Conservation (phyloP, 2,329 filamentous ascomycete genomes). For the Chaetomium globosum region DNA sequence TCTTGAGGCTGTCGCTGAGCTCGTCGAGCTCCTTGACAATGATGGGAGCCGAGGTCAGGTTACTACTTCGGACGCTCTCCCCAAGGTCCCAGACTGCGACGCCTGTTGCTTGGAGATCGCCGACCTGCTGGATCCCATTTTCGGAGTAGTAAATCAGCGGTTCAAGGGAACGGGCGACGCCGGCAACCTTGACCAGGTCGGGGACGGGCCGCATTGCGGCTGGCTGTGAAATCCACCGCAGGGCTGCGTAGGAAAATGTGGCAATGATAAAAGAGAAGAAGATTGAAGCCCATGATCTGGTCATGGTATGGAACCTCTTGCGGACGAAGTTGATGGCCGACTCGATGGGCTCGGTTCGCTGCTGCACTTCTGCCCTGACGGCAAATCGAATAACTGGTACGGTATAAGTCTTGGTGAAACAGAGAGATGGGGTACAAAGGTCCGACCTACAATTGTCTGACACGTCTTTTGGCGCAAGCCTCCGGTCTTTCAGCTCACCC, state of each 20-base stretch:
- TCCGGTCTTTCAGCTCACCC: conserved; percentile 27
- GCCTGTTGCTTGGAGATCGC: conserved; percentile 85
- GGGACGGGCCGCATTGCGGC: conserved; percentile 68
- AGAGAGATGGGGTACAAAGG: conserved; percentile 23
- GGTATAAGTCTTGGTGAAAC: conserved; percentile 4
- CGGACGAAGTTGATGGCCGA: conserved; percentile 67
- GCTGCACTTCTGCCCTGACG: conserved; percentile 83
- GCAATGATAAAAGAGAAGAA: conserved; percentile 63
- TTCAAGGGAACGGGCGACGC: conserved; percentile 87
- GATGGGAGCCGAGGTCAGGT: conserved; percentile 85
- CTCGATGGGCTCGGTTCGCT: conserved; percentile 82
- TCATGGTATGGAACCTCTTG: conserved; percentile 61
- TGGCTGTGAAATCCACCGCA: conserved; percentile 70
- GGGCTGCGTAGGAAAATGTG: conserved; percentile 65
- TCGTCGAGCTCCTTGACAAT: conserved; percentile 86
- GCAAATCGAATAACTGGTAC: conserved; percentile 80
- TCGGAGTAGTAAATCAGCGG: conserved; percentile 94
- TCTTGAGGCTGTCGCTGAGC: conserved; percentile 82
- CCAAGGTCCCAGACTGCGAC: conserved; percentile 94
- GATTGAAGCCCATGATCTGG: conserved; percentile 69
- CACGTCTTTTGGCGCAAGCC: conserved; percentile 39
- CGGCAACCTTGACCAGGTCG: conserved; percentile 87
- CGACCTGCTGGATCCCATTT: conserved; percentile 81
- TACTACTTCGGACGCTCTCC: conserved; percentile 84
- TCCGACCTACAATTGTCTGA: conserved; percentile 56